Evolutionary conservation across 2,329 filamentous ascomycete species (phyloP), one percentile per base, ranked within the genome.

Genomic region (Pseudohalonectria lignicola): DNA sequence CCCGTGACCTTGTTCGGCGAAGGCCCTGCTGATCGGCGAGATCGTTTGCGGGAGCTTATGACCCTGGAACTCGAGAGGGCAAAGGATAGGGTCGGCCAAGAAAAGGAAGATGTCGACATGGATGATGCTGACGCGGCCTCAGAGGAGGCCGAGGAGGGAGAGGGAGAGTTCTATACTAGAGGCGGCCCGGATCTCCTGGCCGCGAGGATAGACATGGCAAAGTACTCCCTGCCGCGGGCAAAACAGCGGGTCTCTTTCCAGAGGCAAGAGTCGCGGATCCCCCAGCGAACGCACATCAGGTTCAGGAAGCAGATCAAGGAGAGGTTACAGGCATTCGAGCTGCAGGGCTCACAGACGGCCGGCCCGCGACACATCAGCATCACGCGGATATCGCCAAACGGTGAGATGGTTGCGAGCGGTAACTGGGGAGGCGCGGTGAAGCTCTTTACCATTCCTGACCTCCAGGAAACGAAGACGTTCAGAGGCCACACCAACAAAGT

Each of bases 1-100:
- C 92, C 92, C 10, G 79, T 96, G 39, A 98, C 90, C 0, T 69
- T 96, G 1, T 98, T 98, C 47, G 92, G 88, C 41, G 92, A 98
- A 63, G 86, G 85, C 1, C 80, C 81, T 2, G 79, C 76, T 19
- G 90, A 96, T 50, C 71, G 92, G 42, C 74, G 93, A 64, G 88
- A 94, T 53, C 77, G 92, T 46, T 61, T 98, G 51, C 78, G 92
- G 45, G 83, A 86, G 50, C 64, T 95, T 20, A 66, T 98, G 46
- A 37, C 20, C 25, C 18, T 18, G 13, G 25, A 37, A 21, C 13
- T 25, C n/a, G 34, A 36, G 26, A 31, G 76, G 2, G 82, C 88
- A 54, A 72, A 74, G 45, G 65, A 64, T 35, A 64, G 62, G 13
- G 68, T 62, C 17, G 65, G 76, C 44, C 66, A 62, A 1, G 78